Evolutionary conservation across 768 basidiomycete genomes (phyloP), one percentile per base, ranked within the genome.

Genomic region (Boletus insuetus): DNA sequence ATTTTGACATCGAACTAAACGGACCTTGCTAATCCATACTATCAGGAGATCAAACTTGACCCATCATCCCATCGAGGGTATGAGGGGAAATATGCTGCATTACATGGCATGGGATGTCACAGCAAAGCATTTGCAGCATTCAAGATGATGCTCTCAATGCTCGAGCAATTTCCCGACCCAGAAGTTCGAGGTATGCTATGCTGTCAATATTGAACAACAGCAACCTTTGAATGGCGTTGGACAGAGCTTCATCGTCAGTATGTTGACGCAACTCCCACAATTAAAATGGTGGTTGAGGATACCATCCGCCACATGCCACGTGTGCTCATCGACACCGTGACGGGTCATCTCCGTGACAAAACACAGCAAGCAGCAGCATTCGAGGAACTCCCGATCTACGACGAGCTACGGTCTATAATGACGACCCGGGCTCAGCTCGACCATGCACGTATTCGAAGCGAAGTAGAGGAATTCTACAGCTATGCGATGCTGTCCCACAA

Each of bases 401-500:
- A 1, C 13, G 22, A 22, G 22, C 22, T 22, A 22, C 22, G 19
- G 2, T 54, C 58, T 6, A 54, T 48, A 1, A 53, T 46, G 52
- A 49, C 37, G 1, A 56, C 20, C 0, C 10, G 5, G 1, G 46
- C 20, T 0, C 10, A 6, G 11, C 40, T 49, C 8, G 45, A 59
- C 24, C 12, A 10, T 20, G n/a, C n/a, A 2, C 42, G 38, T 19
- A 59, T 59, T 7, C 0, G 10, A n/a, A 32, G 3, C 3, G 51
- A 4, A 14, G 56, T 46, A 11, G 24, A 29, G 10, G 6, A 16
- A 1, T 58, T 46, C 16, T 56, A 58, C n/a, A 16, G 20, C 20
- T 58, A 58, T 7, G 51, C 37, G 11, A 56, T 54, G 56, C 3
- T 55, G 1, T 55, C 53, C 0, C 58, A 56, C 35, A 39, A 11